phyloP scores from a whole-genome alignment of 2,329 filamentous ascomycete species.

The Nigrospora sphaerica region DNA sequence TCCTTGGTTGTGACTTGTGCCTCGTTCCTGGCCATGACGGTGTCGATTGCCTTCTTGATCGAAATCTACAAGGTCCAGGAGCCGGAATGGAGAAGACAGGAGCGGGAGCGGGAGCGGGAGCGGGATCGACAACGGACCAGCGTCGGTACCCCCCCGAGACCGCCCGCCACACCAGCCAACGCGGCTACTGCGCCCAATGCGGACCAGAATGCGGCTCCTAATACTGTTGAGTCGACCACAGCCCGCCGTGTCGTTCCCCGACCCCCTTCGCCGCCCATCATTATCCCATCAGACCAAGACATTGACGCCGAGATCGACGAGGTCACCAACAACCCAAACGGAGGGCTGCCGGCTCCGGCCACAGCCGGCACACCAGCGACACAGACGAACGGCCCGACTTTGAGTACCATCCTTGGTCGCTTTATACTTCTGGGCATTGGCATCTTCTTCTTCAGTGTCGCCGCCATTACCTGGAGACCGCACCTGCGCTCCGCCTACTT shows the following conservation, averaged over 20 bases:
- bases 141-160: constrained; percentile 11
- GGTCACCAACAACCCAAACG: constrained; percentile 16
- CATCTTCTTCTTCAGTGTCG: constrained; percentile 51
- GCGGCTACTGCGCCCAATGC: constrained; percentile 8
- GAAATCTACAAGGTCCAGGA: constrained; percentile 58
- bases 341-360: constrained; percentile 18
- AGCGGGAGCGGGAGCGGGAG: constrained; percentile 24
- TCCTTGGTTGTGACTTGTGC: constrained; percentile 46
- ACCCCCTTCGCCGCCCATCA: constrained; percentile 37
- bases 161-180: constrained; percentile 5
- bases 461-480: constrained; percentile 54
- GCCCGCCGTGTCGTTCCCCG: constrained; percentile 12
- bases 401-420: constrained; percentile 50
- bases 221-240: constrained; percentile 14
- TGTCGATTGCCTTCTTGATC: constrained; percentile 50
- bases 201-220: constrained; percentile 4
- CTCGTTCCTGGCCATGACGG: constrained; percentile 48
- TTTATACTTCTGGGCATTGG: constrained; percentile 49
- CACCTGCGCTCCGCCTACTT: constrained; percentile 47
- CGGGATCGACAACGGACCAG: constrained; percentile 19
- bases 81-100: constrained; percentile 41
- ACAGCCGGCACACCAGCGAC: constrained; percentile 20
- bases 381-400: constrained; percentile 22
- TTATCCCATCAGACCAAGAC: constrained; percentile 58
- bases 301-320: constrained; percentile 53